These are phyloP conservation scores for Vitis vinifera DNA, from an alignment of 164 flowering plant genomes.

Conservation along the genomic window DNA sequence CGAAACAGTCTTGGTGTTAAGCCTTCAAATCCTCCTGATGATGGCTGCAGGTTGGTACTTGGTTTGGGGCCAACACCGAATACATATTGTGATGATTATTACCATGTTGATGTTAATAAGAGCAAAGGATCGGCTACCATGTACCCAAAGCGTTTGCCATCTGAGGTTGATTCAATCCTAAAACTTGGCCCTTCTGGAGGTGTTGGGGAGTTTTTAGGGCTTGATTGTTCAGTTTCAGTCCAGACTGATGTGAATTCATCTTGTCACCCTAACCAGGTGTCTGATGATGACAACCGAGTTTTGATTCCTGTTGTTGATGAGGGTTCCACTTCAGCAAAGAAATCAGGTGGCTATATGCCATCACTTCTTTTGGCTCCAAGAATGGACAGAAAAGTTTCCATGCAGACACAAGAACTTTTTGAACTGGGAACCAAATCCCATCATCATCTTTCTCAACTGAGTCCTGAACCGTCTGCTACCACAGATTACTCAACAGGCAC, in stretches of 20 bases:
- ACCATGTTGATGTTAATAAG: conserved; percentile 21
- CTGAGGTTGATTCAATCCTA: conserved; percentile 52
- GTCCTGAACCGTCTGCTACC: conserved; percentile 47
- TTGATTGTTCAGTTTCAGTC: conserved; percentile 36
- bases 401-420: conserved; percentile 24
- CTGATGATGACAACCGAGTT: too few relatives aligned
- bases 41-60: conserved; percentile 76
- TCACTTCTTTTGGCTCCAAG: conserved; percentile 77
- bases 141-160: conserved; percentile 18
- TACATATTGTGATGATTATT: conserved; percentile 34
- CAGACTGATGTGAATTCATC: conserved; percentile 19
- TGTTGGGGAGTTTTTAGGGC: conserved; percentile 22
- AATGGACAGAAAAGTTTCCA: conserved; percentile 20
- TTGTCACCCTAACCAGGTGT: background rate
- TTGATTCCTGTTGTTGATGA: conserved; percentile 62
- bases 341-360: conserved; percentile 88
- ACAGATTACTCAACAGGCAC: conserved; percentile 43
- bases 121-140: conserved; percentile 28
- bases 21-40: conserved; percentile 44
- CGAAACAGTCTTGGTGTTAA: conserved; percentile 14
- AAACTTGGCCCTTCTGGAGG: conserved; percentile 66
- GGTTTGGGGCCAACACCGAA: conserved; percentile 84
- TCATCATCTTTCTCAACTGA: conserved; percentile 22
- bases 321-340: conserved; percentile 89
- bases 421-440: conserved; percentile 26